Base-by-base conservation (phyloP, 1,284 basidiomycete genomes). In the Leccinum griseonigrum region DNA sequence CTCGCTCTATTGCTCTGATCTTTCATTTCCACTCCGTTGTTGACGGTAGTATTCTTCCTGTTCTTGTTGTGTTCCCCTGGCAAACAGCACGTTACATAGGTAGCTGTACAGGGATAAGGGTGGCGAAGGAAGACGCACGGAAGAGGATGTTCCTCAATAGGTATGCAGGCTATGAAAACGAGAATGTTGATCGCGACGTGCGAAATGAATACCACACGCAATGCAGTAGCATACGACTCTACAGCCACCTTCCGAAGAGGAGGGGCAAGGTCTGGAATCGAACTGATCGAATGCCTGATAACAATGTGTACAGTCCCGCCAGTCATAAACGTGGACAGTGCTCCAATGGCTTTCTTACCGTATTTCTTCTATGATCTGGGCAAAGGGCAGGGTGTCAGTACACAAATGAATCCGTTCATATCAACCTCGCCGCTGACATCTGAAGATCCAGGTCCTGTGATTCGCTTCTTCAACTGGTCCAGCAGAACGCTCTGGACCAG, bases 161-260 rank as follows among this genome's bases (percentile, higher is more conserved):
- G 87, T 64, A 92, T 66, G 69, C 85, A 87, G 32, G 78, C 81
- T 75, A 79, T 75, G 70, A 92, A 83, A 46, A 83, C 82, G 58
- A 90, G 69, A 69, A 91, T 69, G 66, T 86, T 87, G 66, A 86
- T 75, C 31, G 81, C 88, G 63, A 83, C 80, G 71, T 87, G 89
- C 69, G 87, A 88, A 63, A 94, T 84, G 78, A 98, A 99, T 59
- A 97, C 94, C 66, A 87, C 85, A 67, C 86, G 86, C 67, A 98
- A 79, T 53, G 94, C 92, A 69, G 86, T 84, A 36, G 87, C 86
- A 76, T 98, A 99, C 0, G 93, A 92, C 65, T 85, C 82, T 54
- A 92, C 83, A 1, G 95, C 97, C 34, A 87, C 87, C 66, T 83
- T 75, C 68, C 81, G 84, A 57, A 88, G 71, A 36, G 76, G 69